A percentile compares a stretch with the other conserved stretches of the same genome.
phyloP scores from a whole-genome alignment of 768 basidiomycete genomes.

The Boletus pseudopeckii region DNA sequence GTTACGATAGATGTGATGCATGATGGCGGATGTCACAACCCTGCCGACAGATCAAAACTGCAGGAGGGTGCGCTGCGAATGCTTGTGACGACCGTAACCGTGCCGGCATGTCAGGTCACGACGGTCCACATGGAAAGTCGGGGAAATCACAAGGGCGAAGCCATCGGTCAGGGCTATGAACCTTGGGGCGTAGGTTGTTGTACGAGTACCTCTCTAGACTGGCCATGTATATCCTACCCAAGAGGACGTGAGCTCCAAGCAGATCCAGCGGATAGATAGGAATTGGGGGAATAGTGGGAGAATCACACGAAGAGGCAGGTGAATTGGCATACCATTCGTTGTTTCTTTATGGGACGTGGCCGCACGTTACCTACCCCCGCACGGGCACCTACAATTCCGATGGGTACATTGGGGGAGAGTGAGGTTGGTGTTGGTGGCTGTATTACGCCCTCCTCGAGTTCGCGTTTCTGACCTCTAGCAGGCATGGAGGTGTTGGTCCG shows the following conservation, averaged over 20 bases:
- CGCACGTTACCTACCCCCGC: slow-evolving; percentile 56
- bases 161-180: slow-evolving; percentile 33
- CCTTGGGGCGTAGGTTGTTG: slow-evolving; percentile 77
- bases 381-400: slow-evolving; percentile 46
- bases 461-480: slow-evolving; percentile 34
- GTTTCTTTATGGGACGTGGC: slow-evolving; percentile 74
- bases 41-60: slow-evolving; percentile 11
- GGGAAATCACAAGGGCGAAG: slow-evolving; percentile 1
- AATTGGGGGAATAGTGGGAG: background rate
- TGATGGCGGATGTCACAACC: slow-evolving; percentile 1
- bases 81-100: slow-evolving; percentile 1
- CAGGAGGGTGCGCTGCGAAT: slow-evolving; percentile 2
- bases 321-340: slow-evolving; percentile 55
- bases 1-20: background rate
- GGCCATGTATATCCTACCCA: slow-evolving; percentile 59
- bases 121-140: slow-evolving; percentile 6
- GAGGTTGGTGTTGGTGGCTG: slow-evolving; percentile 22
- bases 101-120: slow-evolving; percentile 8
- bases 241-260: slow-evolving; percentile 4
- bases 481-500: slow-evolving; percentile 12
- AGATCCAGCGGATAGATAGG: background rate
- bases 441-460: slow-evolving; percentile 25
- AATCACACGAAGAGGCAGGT: background rate
- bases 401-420: slow-evolving; percentile 23
- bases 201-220: slow-evolving; percentile 56